These are phyloP conservation scores for Physcomitrellopsis africana DNA, from an alignment of 225 moss, liverwort and hornwort species.

Conservation along the genomic window DNA sequence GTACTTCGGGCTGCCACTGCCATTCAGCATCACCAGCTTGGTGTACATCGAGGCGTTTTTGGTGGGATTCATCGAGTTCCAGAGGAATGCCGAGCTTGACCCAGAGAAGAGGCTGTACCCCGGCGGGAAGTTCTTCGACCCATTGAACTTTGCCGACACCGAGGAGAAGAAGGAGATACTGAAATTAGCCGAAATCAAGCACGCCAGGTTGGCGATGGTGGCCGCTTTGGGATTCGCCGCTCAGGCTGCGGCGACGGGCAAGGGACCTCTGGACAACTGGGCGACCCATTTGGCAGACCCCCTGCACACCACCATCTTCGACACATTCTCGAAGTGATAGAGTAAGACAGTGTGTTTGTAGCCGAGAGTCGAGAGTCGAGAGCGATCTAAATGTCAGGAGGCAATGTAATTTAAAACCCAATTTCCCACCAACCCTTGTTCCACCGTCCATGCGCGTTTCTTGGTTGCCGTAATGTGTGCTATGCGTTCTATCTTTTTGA, in stretches of 20 bases:
- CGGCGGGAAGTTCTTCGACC: constrained; percentile 73
- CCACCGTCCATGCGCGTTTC: no score
- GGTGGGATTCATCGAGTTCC: constrained; percentile 72
- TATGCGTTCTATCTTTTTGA: no score
- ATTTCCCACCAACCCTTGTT: not conserved
- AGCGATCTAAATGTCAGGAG: not conserved
- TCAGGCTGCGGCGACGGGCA: constrained; percentile 78
- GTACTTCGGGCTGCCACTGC: constrained; percentile 46
- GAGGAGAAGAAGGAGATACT: constrained; percentile 62
- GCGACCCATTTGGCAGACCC: constrained; percentile 71
- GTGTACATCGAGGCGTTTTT: constrained; percentile 53
- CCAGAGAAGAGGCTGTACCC: constrained; percentile 70
- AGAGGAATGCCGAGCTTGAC: constrained; percentile 71
- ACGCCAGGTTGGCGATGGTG: constrained; percentile 76
- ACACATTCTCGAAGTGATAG: constrained; percentile 71
- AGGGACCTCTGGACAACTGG: constrained; percentile 80
- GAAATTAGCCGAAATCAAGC: constrained; percentile 75
- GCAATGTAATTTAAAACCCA: not conserved
- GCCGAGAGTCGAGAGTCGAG: no score
- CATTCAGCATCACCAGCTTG: no score
- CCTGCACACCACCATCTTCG: constrained; percentile 76
- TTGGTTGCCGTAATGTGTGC: no score
- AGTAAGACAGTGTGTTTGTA: no score
- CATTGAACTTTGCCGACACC: constrained; percentile 55
- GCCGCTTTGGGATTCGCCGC: constrained; percentile 66